Evolutionary conservation across 257 asterid species (phyloP).

Genomic region (Nicotiana obtusifolia): DNA sequence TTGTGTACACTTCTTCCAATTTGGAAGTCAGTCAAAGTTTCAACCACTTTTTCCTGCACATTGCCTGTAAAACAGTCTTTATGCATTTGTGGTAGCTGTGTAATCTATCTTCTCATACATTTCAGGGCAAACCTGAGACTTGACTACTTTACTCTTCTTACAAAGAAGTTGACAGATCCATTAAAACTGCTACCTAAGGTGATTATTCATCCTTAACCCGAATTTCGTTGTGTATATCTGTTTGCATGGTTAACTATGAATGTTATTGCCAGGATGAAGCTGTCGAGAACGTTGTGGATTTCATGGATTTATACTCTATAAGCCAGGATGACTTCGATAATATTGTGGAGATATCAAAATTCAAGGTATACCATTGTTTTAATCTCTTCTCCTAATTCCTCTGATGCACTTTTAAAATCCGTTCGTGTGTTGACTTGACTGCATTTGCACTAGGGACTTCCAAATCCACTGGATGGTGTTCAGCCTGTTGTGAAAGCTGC

Average conservation of each 20-base stretch:
- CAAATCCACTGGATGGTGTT: constrained; percentile 77
- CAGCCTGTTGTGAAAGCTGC: constrained; percentile 89
- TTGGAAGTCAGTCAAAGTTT: neutral
- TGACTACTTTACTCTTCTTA: constrained; percentile 65
- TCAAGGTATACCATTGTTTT: constrained; percentile 44
- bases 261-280: constrained; percentile 74
- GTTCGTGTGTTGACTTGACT: neutral
- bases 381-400: neutral
- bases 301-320: constrained; percentile 86
- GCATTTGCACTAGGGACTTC: constrained; percentile 55
- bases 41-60: neutral
- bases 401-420: neutral
- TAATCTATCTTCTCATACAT: constrained; percentile 6
- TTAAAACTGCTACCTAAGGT: constrained; percentile 68
- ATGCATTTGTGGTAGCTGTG: neutral
- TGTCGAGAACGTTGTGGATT: constrained; percentile 70
- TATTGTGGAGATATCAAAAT: constrained; percentile 73
- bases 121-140: constrained; percentile 74
- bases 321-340: constrained; percentile 89
- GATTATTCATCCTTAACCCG: constrained; percentile 6
- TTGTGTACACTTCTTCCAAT: neutral
- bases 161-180: constrained; percentile 74
- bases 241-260: neutral
- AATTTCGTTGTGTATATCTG: neutral
- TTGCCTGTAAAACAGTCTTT: neutral